Percentiles rank a stretch among this genome's conserved stretches.
Evolutionary conservation across 2,329 filamentous ascomycete species (phyloP).

Genomic region (Fusarium sororula): DNA sequence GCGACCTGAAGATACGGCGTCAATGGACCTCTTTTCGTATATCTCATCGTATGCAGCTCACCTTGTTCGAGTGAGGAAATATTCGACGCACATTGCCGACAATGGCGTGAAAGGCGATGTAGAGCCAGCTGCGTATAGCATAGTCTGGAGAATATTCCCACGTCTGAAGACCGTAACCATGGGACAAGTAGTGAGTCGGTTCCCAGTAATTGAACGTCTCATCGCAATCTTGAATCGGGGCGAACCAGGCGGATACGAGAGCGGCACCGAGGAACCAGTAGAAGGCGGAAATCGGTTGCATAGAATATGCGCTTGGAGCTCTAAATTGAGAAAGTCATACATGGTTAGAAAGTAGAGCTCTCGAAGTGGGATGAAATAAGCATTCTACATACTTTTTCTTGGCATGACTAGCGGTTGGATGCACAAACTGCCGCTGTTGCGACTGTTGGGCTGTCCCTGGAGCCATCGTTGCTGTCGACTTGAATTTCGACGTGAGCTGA

Average conservation of each 20-base stretch:
- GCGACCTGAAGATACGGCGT: constrained; percentile 53
- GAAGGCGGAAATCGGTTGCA: constrained; percentile 80
- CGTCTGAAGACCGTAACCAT: constrained; percentile 93
- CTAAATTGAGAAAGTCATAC: not conserved
- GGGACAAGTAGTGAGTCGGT: constrained; percentile 90
- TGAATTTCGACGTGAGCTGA: constrained; percentile 14
- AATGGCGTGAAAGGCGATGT: constrained; percentile 81
- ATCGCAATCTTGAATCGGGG: constrained; percentile 97
- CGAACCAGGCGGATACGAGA: constrained; percentile 78
- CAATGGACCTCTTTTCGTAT: not conserved
- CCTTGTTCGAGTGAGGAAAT: constrained; percentile 69
- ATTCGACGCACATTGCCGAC: constrained; percentile 74
- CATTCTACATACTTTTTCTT: constrained; percentile 57
- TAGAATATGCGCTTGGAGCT: constrained; percentile 64
- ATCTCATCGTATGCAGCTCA: constrained; percentile 27
- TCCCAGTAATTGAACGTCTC: constrained; percentile 99
- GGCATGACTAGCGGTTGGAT: constrained; percentile 60
- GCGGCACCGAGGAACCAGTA: constrained; percentile 81
- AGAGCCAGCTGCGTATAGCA: constrained; percentile 95
- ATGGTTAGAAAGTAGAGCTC: constrained; percentile 12
- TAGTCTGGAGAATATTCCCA: constrained; percentile 99
- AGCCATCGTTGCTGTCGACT: constrained; percentile 50
- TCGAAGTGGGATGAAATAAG: not conserved
- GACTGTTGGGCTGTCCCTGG: constrained; percentile 45
- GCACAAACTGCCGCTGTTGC: constrained; percentile 53